phyloP scores from a whole-genome alignment of 768 basidiomycete genomes.

The Polyporus arcularius region DNA sequence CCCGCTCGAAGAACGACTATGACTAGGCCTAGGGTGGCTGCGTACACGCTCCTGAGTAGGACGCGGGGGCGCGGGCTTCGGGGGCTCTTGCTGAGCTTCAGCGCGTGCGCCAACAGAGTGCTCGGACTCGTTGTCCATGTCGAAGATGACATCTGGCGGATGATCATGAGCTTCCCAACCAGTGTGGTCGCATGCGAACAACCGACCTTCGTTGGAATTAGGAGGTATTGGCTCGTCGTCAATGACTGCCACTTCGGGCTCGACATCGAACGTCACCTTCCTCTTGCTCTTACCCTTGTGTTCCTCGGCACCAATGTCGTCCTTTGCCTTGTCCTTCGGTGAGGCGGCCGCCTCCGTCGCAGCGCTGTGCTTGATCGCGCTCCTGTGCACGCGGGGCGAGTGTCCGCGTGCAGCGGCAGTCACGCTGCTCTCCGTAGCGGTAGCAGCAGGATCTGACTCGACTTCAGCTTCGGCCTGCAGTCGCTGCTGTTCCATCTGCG shows the following conservation, averaged over 20 bases:
- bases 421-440: background rate
- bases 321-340: background rate
- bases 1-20: slow-evolving; percentile 28
- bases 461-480: slow-evolving; percentile 11
- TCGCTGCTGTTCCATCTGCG: slow-evolving; percentile 35
- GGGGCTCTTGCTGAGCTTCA: slow-evolving; percentile 21
- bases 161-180: slow-evolving; percentile 9
- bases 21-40: slow-evolving; percentile 24
- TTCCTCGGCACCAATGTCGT: slow-evolving; percentile 2
- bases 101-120: slow-evolving; percentile 30
- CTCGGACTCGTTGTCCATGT: slow-evolving; percentile 59
- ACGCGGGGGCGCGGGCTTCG: slow-evolving; percentile 3
- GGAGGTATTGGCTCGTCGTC: slow-evolving; percentile 31
- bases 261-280: slow-evolving; percentile 74
- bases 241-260: slow-evolving; percentile 55
- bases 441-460: slow-evolving; percentile 7
- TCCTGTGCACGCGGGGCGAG: slow-evolving; percentile 19
- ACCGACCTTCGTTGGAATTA: slow-evolving; percentile 45
- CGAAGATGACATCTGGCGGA: slow-evolving; percentile 65
- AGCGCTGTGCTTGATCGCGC: slow-evolving; percentile 27
- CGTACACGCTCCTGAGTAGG: slow-evolving; percentile 24
- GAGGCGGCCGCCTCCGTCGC: slow-evolving; percentile 8
- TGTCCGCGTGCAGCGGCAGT: slow-evolving; percentile 1
- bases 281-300: slow-evolving; percentile 50
- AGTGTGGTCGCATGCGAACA: background rate